Evolutionary conservation across 2,329 filamentous ascomycete species (phyloP).

Genomic region (Elsinoe fawcettii): DNA sequence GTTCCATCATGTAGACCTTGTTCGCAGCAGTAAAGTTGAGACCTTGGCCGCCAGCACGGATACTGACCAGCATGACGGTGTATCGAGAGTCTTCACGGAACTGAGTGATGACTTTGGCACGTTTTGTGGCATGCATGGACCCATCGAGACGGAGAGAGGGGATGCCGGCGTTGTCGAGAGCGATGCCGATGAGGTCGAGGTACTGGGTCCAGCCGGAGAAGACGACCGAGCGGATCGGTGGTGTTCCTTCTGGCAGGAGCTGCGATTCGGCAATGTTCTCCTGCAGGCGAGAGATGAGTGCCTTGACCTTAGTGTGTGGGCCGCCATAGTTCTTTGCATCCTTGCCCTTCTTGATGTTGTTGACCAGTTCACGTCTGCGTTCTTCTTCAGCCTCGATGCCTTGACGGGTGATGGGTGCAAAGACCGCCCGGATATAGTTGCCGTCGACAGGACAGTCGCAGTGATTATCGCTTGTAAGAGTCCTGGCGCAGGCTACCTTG

Average conservation of each 20-base stretch:
- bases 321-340: constrained; percentile 64
- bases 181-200: constrained; percentile 82
- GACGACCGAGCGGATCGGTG: constrained; percentile 73
- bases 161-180: constrained; percentile 61
- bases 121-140: constrained; percentile 68
- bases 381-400: constrained; percentile 41
- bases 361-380: constrained; percentile 49
- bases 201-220: constrained; percentile 97
- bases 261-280: constrained; percentile 56
- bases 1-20: constrained; percentile 94
- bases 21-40: constrained; percentile 83
- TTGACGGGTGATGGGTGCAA: constrained; percentile 60
- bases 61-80: constrained; percentile 80
- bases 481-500: constrained; percentile 44
- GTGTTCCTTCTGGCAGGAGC: constrained; percentile 50
- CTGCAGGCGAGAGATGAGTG: constrained; percentile 67
- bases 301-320: constrained; percentile 85
- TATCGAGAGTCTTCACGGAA: constrained; percentile 68
- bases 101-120: constrained; percentile 64
- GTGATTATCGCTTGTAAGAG: constrained; percentile 35
- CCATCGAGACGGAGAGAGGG: constrained; percentile 78
- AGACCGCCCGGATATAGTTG: constrained; percentile 53
- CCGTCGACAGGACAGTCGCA: constrained; percentile 64
- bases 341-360: constrained; percentile 50
- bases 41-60: constrained; percentile 83